Evolutionary conservation across 2,329 filamentous ascomycete species (phyloP), one percentile per base, ranked within the genome.

Genomic region (Aspergillus sp.): DNA sequence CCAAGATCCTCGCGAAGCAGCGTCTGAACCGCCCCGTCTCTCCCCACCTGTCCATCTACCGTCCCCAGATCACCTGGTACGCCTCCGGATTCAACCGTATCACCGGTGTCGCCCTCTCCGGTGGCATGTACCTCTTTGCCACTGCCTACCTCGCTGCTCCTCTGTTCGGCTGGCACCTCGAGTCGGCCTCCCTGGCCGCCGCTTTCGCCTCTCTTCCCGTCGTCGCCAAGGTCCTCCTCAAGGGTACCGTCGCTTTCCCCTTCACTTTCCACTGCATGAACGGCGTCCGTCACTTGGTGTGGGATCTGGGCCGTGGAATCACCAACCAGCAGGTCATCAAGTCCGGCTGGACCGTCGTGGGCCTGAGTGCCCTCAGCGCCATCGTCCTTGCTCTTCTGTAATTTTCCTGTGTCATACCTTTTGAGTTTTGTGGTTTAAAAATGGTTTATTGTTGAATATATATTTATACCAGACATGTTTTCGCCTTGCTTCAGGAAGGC

Each of bases 1-100:
- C 55, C 54, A 65, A 71, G 61, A 84, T 96, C 75, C 89, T 97
- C 69, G 86, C 83, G 66, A 78, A 84, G 68, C 92, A 97, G 80
- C 92, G 92, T 66, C 81, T 87, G 51, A 76, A 81, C 67, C 92
- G 92, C 48, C 92, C 92, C 69, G 81, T 96, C 64, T 82, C 90
- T 43, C 92, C 92, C 50, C 91, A 97, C 71, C 84, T 97, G 58
- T 72, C 77, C 67, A 92, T 95, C 82, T 97, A 97, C 85, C 82
- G 85, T 72, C 83, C 88, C 55, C 85, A 90, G 74, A 88, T 97
- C 76, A 94, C 90, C 64, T 96, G 87, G 87, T 87, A 89, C 73
- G 81, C 81, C 62, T 86, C 85, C 63, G 85, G 79, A 53, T 81
- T 89, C 75, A 89, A 91, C 78, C 91, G 92, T 67, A 85, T 96